Evolutionary conservation across 2,329 filamentous ascomycete species (phyloP).

Genomic region (Diaporthe citriasiana): DNA sequence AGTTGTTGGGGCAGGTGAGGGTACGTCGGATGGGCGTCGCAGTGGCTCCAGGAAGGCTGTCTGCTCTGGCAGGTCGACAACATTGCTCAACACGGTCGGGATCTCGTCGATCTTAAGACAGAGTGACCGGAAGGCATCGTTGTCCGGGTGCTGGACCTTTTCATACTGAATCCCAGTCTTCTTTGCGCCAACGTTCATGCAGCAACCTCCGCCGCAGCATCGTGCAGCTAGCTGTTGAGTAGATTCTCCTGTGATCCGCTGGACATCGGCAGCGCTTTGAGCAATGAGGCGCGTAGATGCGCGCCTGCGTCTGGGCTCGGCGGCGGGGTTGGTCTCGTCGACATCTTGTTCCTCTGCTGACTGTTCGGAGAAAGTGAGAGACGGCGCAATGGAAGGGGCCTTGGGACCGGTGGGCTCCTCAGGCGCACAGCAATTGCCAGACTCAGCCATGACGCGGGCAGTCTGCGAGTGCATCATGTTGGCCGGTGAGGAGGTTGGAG

Average conservation of each 20-base stretch:
- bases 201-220: constrained; percentile 76
- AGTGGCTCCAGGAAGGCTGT: constrained; percentile 79
- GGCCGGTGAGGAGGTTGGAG: constrained; percentile 52
- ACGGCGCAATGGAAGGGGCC: constrained; percentile 69
- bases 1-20: constrained; percentile 65
- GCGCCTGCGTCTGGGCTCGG: constrained; percentile 67
- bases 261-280: constrained; percentile 73
- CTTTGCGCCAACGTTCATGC: constrained; percentile 63
- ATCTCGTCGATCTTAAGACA: constrained; percentile 82
- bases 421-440: constrained; percentile 47
- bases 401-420: constrained; percentile 54
- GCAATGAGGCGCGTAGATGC: constrained; percentile 79
- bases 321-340: constrained; percentile 62
- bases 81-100: constrained; percentile 78
- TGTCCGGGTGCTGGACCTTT: constrained; percentile 75
- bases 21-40: constrained; percentile 52
- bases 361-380: constrained; percentile 71
- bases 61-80: constrained; percentile 80
- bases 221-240: constrained; percentile 72
- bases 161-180: constrained; percentile 66
- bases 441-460: constrained; percentile 57
- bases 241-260: constrained; percentile 74
- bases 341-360: constrained; percentile 69
- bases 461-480: constrained; percentile 53
- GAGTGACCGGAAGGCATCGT: constrained; percentile 85